These are phyloP conservation scores for Grigorovia yakushimaensis DNA, from an alignment of 805 yeast species.

Conservation along the genomic window DNA sequence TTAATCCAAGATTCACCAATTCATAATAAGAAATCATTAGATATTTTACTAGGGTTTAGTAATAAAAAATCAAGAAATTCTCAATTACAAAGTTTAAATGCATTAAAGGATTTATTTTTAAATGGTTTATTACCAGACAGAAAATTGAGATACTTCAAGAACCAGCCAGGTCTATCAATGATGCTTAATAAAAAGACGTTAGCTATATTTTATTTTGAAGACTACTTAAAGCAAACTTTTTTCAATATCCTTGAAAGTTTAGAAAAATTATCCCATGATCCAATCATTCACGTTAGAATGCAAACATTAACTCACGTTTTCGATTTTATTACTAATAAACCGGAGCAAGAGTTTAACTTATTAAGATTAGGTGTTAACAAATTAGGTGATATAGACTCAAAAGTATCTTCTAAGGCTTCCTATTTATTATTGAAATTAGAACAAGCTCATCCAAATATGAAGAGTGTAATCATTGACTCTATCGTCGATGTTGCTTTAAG, in stretches of 20 bases:
- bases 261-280: conserved; percentile 80
- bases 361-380: conserved; percentile 85
- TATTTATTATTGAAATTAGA: conserved; percentile 68
- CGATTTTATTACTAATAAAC: conserved; percentile 72
- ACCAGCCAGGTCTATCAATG: conserved; percentile 47
- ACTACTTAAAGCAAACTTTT: conserved; percentile 66
- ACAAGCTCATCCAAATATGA: conserved; percentile 95
- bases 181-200: conserved; percentile 44
- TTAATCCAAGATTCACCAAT: conserved; percentile 91
- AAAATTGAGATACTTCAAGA: conserved; percentile 68
- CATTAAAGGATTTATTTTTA: conserved; percentile 78
- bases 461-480: conserved; percentile 64
- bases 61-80: conserved; percentile 90
- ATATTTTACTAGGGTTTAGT: conserved; percentile 66
- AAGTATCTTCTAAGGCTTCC: conserved; percentile 83
- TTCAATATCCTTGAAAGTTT: conserved; percentile 68
- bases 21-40: conserved; percentile 78
- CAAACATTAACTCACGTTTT: conserved; percentile 68
- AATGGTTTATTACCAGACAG: conserved; percentile 82
- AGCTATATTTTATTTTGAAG: conserved; percentile 79
- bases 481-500: conserved; percentile 74
- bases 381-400: conserved; percentile 85
- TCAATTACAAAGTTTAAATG: conserved; percentile 80
- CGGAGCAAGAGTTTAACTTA: conserved; percentile 93
- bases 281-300: conserved; percentile 79